Evolutionary conservation across 2,329 filamentous ascomycete genomes (phyloP).

Genomic region (Calonectria multiphialidica): DNA sequence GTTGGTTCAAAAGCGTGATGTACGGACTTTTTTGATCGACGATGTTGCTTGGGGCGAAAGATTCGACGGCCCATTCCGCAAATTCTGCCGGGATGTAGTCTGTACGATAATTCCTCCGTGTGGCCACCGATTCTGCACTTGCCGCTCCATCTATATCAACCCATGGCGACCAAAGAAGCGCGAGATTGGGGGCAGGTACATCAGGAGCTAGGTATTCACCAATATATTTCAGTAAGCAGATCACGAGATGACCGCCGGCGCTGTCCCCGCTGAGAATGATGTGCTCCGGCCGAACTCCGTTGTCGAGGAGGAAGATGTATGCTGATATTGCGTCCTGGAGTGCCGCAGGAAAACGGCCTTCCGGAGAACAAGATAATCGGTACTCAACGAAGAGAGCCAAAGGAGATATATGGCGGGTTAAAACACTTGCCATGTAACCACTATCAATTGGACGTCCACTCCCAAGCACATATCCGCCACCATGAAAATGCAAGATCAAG

Average conservation of each 20-base stretch:
- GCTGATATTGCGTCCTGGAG: background rate
- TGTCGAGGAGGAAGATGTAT: background rate
- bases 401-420: background rate
- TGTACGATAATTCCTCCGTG: background rate
- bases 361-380: background rate
- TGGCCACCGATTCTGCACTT: background rate
- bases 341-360: background rate
- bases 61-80: background rate
- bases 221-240: background rate
- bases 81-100: background rate
- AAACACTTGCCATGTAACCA: background rate
- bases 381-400: background rate
- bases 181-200: background rate
- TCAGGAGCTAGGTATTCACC: background rate
- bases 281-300: background rate
- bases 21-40: background rate
- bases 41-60: background rate
- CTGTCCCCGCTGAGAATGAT: background rate
- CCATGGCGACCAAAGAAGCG: background rate
- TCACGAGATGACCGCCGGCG: background rate
- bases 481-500: background rate
- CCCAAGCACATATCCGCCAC: background rate
- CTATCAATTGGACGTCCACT: background rate
- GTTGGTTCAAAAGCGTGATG: background rate
- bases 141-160: background rate